These are phyloP conservation scores for Baudoinia panamericana DNA, from an alignment of 495 filamentous ascomycete genomes.

Conservation along the genomic window DNA sequence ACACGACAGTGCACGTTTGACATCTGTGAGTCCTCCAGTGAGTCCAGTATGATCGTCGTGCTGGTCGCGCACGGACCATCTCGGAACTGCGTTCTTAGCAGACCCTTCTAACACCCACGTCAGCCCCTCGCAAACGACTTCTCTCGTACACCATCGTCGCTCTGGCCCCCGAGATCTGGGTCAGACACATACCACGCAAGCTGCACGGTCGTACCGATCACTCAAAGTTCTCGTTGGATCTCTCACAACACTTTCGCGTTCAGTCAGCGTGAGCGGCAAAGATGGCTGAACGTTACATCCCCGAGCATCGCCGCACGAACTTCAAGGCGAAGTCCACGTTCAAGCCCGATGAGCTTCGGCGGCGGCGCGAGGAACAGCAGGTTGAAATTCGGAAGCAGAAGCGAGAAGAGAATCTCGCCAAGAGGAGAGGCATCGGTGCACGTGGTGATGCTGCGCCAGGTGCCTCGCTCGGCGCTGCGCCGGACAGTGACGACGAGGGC, in stretches of 20 bases:
- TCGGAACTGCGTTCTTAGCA: too few relatives aligned
- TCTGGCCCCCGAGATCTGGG: too few relatives aligned
- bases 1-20: too few relatives aligned
- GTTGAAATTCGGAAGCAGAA: slow-evolving; percentile 98
- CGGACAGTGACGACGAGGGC: slow-evolving; percentile 95
- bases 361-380: slow-evolving; percentile 96
- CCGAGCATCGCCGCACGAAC: slow-evolving; percentile 95
- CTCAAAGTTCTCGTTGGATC: too few relatives aligned
- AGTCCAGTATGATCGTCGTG: too few relatives aligned
- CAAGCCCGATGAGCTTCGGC: slow-evolving; percentile 95
- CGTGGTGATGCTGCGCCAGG: slow-evolving; percentile 69
- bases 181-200: too few relatives aligned
- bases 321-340: slow-evolving; percentile 98
- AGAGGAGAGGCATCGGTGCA: slow-evolving; percentile 82
- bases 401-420: slow-evolving; percentile 95
- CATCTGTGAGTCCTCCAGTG: too few relatives aligned
- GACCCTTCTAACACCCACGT: too few relatives aligned
- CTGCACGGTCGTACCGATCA: too few relatives aligned
- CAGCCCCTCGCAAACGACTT: too few relatives aligned
- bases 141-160: too few relatives aligned
- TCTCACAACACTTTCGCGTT: not conserved
- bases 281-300: slow-evolving; percentile 98
- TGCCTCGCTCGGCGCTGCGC: slow-evolving; percentile 69
- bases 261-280: slow-evolving; percentile 27
- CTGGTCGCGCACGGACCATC: too few relatives aligned